Percentiles rank a stretch among this genome's conserved stretches.
Evolutionary conservation across 257 asterid species (phyloP).

Genomic region (Echium plantagineum): DNA sequence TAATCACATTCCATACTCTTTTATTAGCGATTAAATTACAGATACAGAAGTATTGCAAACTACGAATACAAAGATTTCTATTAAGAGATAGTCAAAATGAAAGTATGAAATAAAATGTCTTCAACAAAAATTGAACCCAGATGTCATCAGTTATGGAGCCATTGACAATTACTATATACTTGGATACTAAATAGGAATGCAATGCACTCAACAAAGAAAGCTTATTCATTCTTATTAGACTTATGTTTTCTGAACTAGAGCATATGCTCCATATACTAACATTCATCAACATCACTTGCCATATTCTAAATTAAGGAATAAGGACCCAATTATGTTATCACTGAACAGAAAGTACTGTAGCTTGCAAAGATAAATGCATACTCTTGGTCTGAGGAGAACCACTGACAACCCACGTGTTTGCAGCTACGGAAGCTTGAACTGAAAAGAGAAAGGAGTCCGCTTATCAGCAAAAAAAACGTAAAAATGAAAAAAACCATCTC

Average conservation of each 20-base stretch:
- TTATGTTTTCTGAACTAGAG: background rate
- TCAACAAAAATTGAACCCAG: too few relatives aligned
- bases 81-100: too few relatives aligned
- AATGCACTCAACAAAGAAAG: background rate
- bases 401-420: conserved; percentile 4
- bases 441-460: background rate
- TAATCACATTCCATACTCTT: too few relatives aligned
- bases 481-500: background rate
- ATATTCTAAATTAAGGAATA: too few relatives aligned
- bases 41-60: too few relatives aligned
- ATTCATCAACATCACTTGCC: background rate
- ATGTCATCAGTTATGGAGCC: too few relatives aligned
- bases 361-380: background rate
- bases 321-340: background rate
- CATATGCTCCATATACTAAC: background rate
- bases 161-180: too few relatives aligned
- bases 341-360: too few relatives aligned
- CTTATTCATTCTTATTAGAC: background rate
- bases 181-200: background rate
- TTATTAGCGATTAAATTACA: too few relatives aligned
- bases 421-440: conserved; percentile 4
- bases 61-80: too few relatives aligned
- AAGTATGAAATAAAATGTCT: too few relatives aligned
- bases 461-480: background rate
- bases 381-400: conserved; percentile 5